Base-by-base conservation (phyloP, 805 yeast species). In the Candida incommunis region DNA sequence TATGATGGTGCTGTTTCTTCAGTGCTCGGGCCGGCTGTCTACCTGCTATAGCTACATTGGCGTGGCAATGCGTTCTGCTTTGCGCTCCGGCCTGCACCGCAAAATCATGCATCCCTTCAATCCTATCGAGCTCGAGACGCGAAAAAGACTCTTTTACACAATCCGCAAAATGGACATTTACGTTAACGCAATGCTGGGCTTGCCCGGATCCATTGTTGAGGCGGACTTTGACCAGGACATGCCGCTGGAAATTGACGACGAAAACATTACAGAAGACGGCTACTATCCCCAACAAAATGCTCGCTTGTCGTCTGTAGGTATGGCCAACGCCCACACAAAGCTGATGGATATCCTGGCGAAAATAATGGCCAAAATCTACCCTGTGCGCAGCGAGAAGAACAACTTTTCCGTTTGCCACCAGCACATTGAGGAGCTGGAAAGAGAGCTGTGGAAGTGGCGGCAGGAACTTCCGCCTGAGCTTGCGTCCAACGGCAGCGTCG, bases 41-140 rank as follows among this genome's bases (percentile, higher is more conserved):
- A 82, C 94, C 1, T 85, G 95, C 60, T 86, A 87, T 60, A 80
- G 94, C 0, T 87, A 85, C 59, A 82, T 86, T 50, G 95, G 96
- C 4, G 79, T 85, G 44, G 96, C 94, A 0, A 62, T 86, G 41
- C 67, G 95, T 56, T 77, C 88, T 22, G 90, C 94, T 0, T 60
- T 86, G 41, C 72, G 87, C 51, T 86, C 84, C 52, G 95, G 95
- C 0, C 65, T 85, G 18, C 95, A 87, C 61, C 66, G 94, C 50
- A 81, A 79, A 57, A 69, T 85, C 27, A 67, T 76, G 40, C 69
- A 75, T 51, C 71, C 59, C 15, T 76, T 78, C 52, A 81, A 81
- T 52, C 88, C 88, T 1, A 78, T 87, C 26, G 94, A 84, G 57
- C 67, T 78, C 31, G 95, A 88, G 56, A 81, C 84, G 1, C 69